Evolutionary conservation across 495 filamentous ascomycete genomes (phyloP).

Genomic region (Hypoxylon subgilvum): DNA sequence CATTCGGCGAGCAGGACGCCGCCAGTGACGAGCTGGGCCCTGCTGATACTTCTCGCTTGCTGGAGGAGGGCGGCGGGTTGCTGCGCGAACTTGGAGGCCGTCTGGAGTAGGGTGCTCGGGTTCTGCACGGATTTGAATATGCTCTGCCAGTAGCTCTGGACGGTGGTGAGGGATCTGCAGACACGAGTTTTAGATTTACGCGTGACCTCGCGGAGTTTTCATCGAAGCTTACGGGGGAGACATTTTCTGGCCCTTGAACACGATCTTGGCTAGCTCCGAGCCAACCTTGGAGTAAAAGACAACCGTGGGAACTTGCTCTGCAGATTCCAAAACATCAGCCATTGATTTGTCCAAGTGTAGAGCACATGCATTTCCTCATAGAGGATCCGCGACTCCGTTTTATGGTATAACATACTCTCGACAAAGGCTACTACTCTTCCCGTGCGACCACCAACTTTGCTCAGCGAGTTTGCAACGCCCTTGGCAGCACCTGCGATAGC

Average conservation of each 20-base stretch:
- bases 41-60: constrained; percentile 70
- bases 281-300: constrained; percentile 91
- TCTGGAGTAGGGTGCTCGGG: constrained; percentile 57
- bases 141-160: constrained; percentile 87
- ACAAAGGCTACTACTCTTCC: constrained; percentile 79
- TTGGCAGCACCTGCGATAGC: constrained; percentile 73
- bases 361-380: background rate
- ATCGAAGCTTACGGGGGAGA: constrained; percentile 78
- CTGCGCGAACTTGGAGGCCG: constrained; percentile 41
- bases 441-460: constrained; percentile 82
- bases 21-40: constrained; percentile 67
- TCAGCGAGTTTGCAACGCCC: constrained; percentile 66
- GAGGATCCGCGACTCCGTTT: no score
- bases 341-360: constrained; percentile 15
- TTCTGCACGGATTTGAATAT: constrained; percentile 70
- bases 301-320: constrained; percentile 84
- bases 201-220: background rate
- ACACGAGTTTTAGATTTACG: constrained; percentile 41
- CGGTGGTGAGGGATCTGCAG: constrained; percentile 71
- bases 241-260: constrained; percentile 91
- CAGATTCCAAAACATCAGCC: constrained; percentile 35
- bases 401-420: constrained; percentile 72
- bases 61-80: constrained; percentile 59
- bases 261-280: constrained; percentile 82
- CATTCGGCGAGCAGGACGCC: constrained; percentile 85